phyloP scores from a whole-genome alignment of 768 basidiomycete genomes.

The Termitomyces sp. region DNA sequence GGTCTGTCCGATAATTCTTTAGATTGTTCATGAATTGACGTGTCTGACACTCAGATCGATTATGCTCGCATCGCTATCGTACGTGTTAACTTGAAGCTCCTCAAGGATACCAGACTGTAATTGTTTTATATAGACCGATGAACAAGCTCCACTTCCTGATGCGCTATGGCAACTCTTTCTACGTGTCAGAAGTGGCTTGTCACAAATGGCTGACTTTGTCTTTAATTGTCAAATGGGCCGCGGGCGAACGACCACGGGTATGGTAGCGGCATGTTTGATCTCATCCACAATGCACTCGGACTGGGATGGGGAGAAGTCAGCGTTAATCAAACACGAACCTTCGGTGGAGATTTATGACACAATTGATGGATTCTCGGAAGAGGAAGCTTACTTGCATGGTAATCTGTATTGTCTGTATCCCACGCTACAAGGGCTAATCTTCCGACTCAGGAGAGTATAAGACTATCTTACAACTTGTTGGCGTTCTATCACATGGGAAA shows the following conservation, averaged over 20 bases:
- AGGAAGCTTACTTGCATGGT: slow-evolving; percentile 88
- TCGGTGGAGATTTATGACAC: slow-evolving; percentile 48
- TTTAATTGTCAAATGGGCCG: slow-evolving; percentile 99
- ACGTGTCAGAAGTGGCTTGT: slow-evolving; percentile 55
- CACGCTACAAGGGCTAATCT: background rate
- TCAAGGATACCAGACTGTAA: background rate
- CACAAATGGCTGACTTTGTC: slow-evolving; percentile 68
- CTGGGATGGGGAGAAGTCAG: slow-evolving; percentile 45
- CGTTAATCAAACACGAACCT: slow-evolving; percentile 28
- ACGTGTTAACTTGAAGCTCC: slow-evolving; percentile 22
- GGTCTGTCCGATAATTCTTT: slow-evolving; percentile 27
- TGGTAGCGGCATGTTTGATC: slow-evolving; percentile 86
- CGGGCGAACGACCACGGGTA: slow-evolving; percentile 91
- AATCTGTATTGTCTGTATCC: background rate
- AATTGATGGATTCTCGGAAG: slow-evolving; percentile 81
- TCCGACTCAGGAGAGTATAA: slow-evolving; percentile 84
- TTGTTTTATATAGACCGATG: slow-evolving; percentile 69
- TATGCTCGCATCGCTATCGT: slow-evolving; percentile 90
- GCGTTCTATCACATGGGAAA: slow-evolving; percentile 89
- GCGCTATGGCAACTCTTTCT: slow-evolving; percentile 77
- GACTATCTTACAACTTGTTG: slow-evolving; percentile 90
- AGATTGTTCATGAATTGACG: background rate
- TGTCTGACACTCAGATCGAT: slow-evolving; percentile 46
- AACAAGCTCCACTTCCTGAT: slow-evolving; percentile 90
- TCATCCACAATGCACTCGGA: slow-evolving; percentile 52